phyloP scores from a whole-genome alignment of 2,329 filamentous ascomycete genomes.

The Atkinsonella texensis region DNA sequence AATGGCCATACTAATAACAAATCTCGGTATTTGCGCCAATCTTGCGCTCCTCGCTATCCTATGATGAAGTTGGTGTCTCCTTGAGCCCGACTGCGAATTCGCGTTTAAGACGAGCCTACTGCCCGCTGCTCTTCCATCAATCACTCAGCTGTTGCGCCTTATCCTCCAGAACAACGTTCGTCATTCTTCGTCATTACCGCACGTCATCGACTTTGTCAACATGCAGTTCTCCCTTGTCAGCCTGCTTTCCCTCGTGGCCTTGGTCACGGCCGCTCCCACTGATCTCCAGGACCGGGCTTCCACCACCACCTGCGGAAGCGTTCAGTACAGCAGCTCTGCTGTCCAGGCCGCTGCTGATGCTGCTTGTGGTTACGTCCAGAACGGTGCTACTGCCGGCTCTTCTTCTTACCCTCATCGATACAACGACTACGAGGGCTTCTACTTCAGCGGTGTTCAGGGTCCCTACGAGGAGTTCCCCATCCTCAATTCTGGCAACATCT shows the following conservation, averaged over 20 bases:
- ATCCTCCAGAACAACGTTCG: not conserved
- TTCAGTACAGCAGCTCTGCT: slow-evolving; percentile 15
- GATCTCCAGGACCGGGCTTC: slow-evolving; percentile 12
- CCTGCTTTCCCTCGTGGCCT: slow-evolving; percentile 16
- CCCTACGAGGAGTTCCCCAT: slow-evolving; percentile 30
- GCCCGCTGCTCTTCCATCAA: not conserved
- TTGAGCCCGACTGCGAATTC: not conserved
- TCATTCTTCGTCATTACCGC: not conserved
- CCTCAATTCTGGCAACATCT: slow-evolving; percentile 17
- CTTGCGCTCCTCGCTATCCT: not conserved
- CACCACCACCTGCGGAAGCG: slow-evolving; percentile 19
- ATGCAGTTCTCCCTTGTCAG: slow-evolving; percentile 16
- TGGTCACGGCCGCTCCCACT: slow-evolving; percentile 17
- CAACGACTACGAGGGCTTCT: slow-evolving; percentile 27
- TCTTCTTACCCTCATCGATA: slow-evolving; percentile 27
- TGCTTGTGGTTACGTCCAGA: slow-evolving; percentile 15
- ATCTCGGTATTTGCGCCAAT: not conserved
- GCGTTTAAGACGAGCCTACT: not conserved
- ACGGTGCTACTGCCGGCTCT: slow-evolving; percentile 14
- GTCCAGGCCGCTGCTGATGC: slow-evolving; percentile 17
- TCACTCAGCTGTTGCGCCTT: not conserved
- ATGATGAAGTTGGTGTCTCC: not conserved
- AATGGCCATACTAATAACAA: not conserved
- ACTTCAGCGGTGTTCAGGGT: slow-evolving; percentile 18
- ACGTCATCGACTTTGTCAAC: slow-evolving; percentile 6